Evolutionary conservation across 2,329 filamentous ascomycete genomes (phyloP).

Genomic region (Beauveria medogensis): DNA sequence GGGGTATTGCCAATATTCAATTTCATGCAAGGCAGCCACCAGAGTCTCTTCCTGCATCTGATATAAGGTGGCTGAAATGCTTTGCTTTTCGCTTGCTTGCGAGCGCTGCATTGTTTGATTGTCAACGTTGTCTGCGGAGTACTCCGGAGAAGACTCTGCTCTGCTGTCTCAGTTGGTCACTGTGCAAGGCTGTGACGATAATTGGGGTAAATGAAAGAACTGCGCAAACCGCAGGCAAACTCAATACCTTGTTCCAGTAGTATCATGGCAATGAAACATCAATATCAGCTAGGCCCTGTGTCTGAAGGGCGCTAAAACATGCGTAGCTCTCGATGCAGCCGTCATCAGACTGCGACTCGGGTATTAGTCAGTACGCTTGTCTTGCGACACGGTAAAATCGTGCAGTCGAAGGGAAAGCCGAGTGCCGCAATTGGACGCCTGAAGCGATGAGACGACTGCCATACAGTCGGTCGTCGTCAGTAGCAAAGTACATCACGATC

Average conservation of each 20-base stretch:
- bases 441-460: background rate
- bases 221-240: too few relatives aligned
- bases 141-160: background rate
- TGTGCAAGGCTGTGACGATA: background rate
- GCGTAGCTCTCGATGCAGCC: background rate
- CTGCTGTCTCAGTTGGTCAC: background rate
- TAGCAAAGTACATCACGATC: background rate
- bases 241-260: background rate
- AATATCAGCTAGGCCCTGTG: background rate
- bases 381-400: too few relatives aligned
- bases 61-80: background rate
- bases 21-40: background rate
- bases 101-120: background rate
- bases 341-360: background rate
- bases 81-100: background rate
- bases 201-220: background rate
- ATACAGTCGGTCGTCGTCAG: background rate
- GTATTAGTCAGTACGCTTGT: background rate
- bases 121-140: background rate
- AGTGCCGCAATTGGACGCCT: background rate
- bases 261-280: background rate
- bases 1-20: background rate
- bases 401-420: too few relatives aligned
- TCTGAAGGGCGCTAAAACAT: background rate
- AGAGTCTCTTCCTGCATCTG: conserved; percentile 1